A percentile compares a stretch with the other conserved stretches of the same genome.
These are phyloP conservation scores for Leptographium galeiforme DNA, from an alignment of 2,329 filamentous ascomycete genomes.

Conservation along the genomic window DNA sequence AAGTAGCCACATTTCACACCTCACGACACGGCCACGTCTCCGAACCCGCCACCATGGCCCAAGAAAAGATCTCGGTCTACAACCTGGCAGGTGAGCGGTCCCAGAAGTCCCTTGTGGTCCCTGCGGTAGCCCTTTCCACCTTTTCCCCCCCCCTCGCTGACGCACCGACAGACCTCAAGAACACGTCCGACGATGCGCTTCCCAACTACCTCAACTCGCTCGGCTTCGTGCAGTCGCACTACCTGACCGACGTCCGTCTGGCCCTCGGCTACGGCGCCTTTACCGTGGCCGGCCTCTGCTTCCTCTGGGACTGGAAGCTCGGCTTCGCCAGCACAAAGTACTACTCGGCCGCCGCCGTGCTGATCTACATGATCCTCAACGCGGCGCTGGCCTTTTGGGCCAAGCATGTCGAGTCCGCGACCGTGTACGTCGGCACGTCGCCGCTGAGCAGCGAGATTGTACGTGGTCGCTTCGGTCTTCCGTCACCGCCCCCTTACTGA, in stretches of 20 bases:
- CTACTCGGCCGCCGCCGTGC: conserved; percentile 69
- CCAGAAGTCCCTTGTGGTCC: too few relatives aligned
- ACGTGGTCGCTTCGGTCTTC: not conserved
- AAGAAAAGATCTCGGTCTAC: conserved; percentile 51
- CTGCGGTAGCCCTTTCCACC: too few relatives aligned
- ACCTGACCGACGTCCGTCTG: conserved; percentile 69
- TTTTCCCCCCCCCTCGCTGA: not conserved
- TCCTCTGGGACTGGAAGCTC: conserved; percentile 81
- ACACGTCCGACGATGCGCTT: conserved; percentile 89
- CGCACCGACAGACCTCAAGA: conserved; percentile 65
- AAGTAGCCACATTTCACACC: conserved; percentile 8
- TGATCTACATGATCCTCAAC: conserved; percentile 68
- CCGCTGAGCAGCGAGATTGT: conserved; percentile 39
- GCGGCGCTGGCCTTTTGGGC: conserved; percentile 71
- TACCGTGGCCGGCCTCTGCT: conserved; percentile 65
- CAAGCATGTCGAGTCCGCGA: conserved; percentile 65
- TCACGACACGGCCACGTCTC: not conserved
- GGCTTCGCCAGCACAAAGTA: conserved; percentile 79
- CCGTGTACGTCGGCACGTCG: conserved; percentile 61
- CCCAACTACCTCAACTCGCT: conserved; percentile 86
- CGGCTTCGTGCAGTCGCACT: conserved; percentile 71
- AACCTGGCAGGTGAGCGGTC: conserved; percentile 44
- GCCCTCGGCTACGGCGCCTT: conserved; percentile 74
- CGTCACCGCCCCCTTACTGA: too few relatives aligned
- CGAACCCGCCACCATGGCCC: conserved; percentile 21